These are phyloP conservation scores for Chara braunii DNA, from an alignment of 139 green algal species.

Conservation along the genomic window DNA sequence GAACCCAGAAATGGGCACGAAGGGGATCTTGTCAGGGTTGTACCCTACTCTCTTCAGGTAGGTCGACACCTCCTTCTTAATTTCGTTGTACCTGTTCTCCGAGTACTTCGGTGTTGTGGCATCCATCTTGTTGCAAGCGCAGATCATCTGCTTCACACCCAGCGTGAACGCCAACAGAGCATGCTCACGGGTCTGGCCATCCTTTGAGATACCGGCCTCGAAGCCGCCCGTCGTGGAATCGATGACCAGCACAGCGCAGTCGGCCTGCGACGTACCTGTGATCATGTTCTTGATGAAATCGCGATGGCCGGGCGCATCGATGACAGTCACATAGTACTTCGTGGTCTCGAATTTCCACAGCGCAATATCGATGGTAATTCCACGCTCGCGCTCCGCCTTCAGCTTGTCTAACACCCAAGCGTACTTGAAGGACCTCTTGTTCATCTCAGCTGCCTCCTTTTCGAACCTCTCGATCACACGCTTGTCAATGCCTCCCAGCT, in stretches of 20 bases:
- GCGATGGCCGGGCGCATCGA: constrained; percentile 71
- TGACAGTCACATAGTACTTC: constrained; percentile 95
- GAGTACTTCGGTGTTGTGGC: constrained; percentile 80
- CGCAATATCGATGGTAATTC: constrained; percentile 75
- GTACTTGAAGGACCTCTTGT: constrained; percentile 88
- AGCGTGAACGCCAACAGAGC: constrained; percentile 91
- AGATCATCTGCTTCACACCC: constrained; percentile 94
- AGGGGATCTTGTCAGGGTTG: constrained; percentile 73
- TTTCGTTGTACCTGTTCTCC: constrained; percentile 86
- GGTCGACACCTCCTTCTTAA: constrained; percentile 87
- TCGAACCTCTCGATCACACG: constrained; percentile 95
- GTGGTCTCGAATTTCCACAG: constrained; percentile 99
- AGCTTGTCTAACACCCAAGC: constrained; percentile 86
- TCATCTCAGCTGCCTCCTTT: constrained; percentile 71
- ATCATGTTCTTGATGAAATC: constrained; percentile 99
- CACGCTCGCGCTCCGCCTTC: constrained; percentile 70
- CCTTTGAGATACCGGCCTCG: constrained; percentile 37
- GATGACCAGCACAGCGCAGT: constrained; percentile 75
- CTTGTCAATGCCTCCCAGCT: constrained; percentile 97
- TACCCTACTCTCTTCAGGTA: constrained; percentile 74
- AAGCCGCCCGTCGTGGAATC: constrained; percentile 58
- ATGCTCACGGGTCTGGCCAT: constrained; percentile 98
- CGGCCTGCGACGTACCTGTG: constrained; percentile 59
- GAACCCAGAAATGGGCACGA: constrained; percentile 97
- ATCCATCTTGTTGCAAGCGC: constrained; percentile 75